These are phyloP conservation scores for Aspergillus haitiensis DNA, from an alignment of 495 filamentous ascomycete species.

Conservation along the genomic window DNA sequence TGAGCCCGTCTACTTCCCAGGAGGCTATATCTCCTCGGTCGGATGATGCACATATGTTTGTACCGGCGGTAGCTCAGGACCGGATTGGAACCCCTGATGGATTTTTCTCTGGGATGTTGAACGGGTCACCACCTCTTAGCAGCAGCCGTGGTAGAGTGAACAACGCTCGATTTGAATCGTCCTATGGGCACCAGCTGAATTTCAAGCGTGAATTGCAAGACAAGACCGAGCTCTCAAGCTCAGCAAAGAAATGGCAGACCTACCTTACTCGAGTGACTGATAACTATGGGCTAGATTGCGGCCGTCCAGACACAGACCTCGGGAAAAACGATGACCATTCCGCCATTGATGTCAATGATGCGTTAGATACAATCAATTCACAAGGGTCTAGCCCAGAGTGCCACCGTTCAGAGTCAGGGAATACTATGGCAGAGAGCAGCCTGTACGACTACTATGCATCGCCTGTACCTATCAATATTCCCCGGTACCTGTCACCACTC, in stretches of 20 bases:
- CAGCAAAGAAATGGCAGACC: conserved; percentile 42
- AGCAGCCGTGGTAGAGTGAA: background rate
- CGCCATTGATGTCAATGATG: conserved; percentile 47
- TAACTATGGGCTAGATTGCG: conserved; percentile 67
- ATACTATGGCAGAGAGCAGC: background rate
- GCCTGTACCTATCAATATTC: conserved; percentile 67
- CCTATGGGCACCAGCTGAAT: background rate
- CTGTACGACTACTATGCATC: conserved; percentile 61
- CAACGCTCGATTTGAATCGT: background rate
- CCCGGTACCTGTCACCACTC: conserved; percentile 63
- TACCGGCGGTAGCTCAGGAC: conserved; percentile 3
- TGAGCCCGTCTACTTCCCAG: conserved; percentile 18
- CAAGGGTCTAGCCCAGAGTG: conserved; percentile 25
- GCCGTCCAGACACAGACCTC: conserved; percentile 65
- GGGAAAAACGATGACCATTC: conserved; percentile 69
- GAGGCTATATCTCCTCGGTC: conserved; percentile 18
- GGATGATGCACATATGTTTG: conserved; percentile 6
- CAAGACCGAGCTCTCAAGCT: conserved; percentile 20
- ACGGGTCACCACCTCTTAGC: conserved; percentile 10
- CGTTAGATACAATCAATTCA: conserved; percentile 33
- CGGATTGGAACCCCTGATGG: conserved; percentile 7
- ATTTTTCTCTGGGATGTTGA: conserved; percentile 17
- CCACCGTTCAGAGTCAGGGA: conserved; percentile 9
- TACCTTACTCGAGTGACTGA: conserved; percentile 46
- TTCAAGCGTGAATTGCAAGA: conserved; percentile 8